Base-by-base conservation (phyloP, 768 basidiomycete species). In the Pleurotus eryngii region DNA sequence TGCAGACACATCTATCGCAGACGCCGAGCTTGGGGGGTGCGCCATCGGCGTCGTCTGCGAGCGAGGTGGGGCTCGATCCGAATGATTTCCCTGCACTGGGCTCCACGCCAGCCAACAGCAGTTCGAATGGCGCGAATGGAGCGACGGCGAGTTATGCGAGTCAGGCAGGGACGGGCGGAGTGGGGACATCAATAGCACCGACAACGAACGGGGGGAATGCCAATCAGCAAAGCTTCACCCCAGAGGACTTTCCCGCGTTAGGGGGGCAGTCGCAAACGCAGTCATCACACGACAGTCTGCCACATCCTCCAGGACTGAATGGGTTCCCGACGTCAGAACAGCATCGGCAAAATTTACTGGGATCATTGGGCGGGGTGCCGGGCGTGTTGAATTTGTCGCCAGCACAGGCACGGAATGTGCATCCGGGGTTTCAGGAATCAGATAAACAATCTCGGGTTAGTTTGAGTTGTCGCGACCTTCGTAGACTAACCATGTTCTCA, bases 51-150 rank as follows among this genome's bases (percentile, higher is more conserved):
- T 85, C 84, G 50, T 87, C 87, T 24, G 76, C 82, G 35, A 86
- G 81, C 69, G 90, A 92, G 67, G 85, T 89, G 58, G 87, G 86
- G 17, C 82, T 92, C 39, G 91, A 92, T 76, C 90, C 85, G 30
- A 91, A 90, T 66, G 91, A 92, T 71, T 92, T 92, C 64, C 91
- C 91, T n/a, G 90, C 89, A 12, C 81, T 93, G 17, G 91, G 91
- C 40, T 85, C 86, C 43, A 79, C 81, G 12, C 79, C 74, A 61
- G 74, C 49, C 59, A 74, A 69, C 55, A 75, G 73, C 39, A 71
- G 70, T 43, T 74, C 60, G 63, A 75, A 67, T 43, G 77, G 72
- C 62, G 73, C 71, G 43, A 72, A 65, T 47, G 75, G 70, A 38
- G 70, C 65, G 39, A 74, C 82, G 60, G 85, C 89, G 46, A 92